These are phyloP conservation scores for Lepidium aucheri DNA, from an alignment of 345 rosid genomes.

Conservation along the genomic window DNA sequence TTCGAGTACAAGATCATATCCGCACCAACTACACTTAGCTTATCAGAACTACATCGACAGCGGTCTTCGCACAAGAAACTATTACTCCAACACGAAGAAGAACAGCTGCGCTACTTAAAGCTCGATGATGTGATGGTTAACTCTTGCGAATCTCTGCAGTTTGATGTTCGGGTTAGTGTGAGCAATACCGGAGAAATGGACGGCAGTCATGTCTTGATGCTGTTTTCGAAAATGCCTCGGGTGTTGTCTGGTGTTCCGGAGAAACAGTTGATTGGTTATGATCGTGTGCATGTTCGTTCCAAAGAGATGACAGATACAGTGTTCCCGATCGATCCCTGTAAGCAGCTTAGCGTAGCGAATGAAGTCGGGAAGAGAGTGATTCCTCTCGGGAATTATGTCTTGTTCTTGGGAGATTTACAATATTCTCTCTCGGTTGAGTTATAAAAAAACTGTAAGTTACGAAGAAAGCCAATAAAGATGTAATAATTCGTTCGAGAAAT, in stretches of 20 bases:
- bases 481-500: neutral
- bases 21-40: conserved; percentile 46
- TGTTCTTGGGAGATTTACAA: conserved; percentile 51
- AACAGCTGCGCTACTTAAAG: neutral
- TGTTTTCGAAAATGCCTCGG: conserved; percentile 50
- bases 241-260: conserved; percentile 41
- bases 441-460: neutral
- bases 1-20: conserved; percentile 52
- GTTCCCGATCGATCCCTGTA: conserved; percentile 64
- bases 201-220: conserved; percentile 70
- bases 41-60: conserved; percentile 23
- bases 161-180: conserved; percentile 41
- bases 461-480: neutral
- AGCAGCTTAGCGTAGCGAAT: conserved; percentile 55
- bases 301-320: conserved; percentile 32
- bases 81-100: conserved; percentile 28
- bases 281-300: conserved; percentile 52
- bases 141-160: conserved; percentile 48
- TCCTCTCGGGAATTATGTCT: conserved; percentile 49
- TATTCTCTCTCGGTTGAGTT: conserved; percentile 44
- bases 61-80: conserved; percentile 30
- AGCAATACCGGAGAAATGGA: conserved; percentile 51
- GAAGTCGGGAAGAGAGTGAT: conserved; percentile 50
- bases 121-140: conserved; percentile 30
- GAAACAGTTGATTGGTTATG: conserved; percentile 72